Base-by-base conservation (phyloP, 2,329 filamentous ascomycete species). In the Cladosporium sp. region DNA sequence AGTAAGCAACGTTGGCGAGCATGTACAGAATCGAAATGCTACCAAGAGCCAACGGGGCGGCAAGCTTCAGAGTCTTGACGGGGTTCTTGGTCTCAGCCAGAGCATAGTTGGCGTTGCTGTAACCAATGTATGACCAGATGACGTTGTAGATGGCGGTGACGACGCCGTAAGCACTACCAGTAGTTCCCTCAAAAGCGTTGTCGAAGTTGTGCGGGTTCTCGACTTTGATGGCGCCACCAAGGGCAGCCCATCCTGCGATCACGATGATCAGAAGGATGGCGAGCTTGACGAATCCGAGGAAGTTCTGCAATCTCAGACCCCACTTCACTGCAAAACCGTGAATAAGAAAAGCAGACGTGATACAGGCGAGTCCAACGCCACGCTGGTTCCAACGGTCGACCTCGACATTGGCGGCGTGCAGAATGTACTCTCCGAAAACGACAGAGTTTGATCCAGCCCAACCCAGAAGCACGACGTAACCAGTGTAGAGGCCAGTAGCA, bases 141-240 rank as follows among this genome's bases (percentile, higher is more conserved):
- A 86, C 82, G 57, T 85, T 86, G 72, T 85, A 86, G 0, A 87
- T 69, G 0, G 84, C 82, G 1, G 80, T 85, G n/a, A 85, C 82
- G 29, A 85, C 74, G 41, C 80, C 81, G 55, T 86, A 86, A 1
- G 80, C 77, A 57, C 77, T 83, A 7, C 79, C 78, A 1, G 79
- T 84, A 4, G 83, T 86, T 7, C 83, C 83, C 40, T 77, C 74
- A 55, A 86, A 87, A 8, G 81, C 78, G 52, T 83, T 74, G 55
- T 68, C 66, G 60, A 86, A 84, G 70, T 83, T 85, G 61, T 82
- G 67, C 5, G 80, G 79, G 60, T 80, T 79, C 30, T 79, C 75
- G 36, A 84, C 73, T 59, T 79, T 79, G 41, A 81, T 61, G 47
- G 81, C 78, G 13, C 82, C 83, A 19, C 76, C 78, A 0, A 86